Evolutionary conservation across 345 rosid genomes (phyloP), one percentile per base, ranked within the genome.

Genomic region (Bruguiera sexangula): DNA sequence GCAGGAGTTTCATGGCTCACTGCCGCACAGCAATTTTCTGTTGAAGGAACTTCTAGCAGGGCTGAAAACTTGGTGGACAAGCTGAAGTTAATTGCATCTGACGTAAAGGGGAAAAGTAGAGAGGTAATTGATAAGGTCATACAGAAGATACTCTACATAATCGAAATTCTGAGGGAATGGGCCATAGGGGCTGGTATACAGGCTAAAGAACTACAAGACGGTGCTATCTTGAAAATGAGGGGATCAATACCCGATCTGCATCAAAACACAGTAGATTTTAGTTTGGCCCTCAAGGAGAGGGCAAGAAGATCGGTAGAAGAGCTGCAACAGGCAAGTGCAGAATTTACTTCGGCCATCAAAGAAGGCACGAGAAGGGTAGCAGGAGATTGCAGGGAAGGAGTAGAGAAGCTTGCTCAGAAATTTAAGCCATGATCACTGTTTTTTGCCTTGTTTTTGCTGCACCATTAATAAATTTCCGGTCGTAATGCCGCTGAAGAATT

Each of bases 381-480:
- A 0, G 90, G 68, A 62, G 97, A 94, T 69, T 84, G 91, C 74
- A 82, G 83, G 63, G 87, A 73, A 24, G 87, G 85, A 31, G 86
- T 94, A 8, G 89, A 78, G 79, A 89, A 84, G 81, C 80, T 89
- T 30, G 74, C 87, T 36, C 90, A 90, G 67, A 94, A 71, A 72
- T 82, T 94, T 75, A 88, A 82, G 76, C 72, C 85, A 19, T 86
- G 74, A 9, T 24, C 4, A 22, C 60, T 3, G 4, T 21, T 0
- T 9, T 11, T 2, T 29, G 31, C 59, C 51, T 20, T 57, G 32
- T 66, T 36, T 39, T 27, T 10, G 11, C 37, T 53, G 53, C 16
- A 26, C 53, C 50, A 66, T 67, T 71, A 73, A 74, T 74, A 64
- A 73, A 66, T 43, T 65, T 18, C 65, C 62, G 67, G 53, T 31